Percentiles rank a stretch among this genome's conserved stretches.
Evolutionary conservation across 805 yeast species (phyloP).

Genomic region (Scheffersomyces coipomensis): DNA sequence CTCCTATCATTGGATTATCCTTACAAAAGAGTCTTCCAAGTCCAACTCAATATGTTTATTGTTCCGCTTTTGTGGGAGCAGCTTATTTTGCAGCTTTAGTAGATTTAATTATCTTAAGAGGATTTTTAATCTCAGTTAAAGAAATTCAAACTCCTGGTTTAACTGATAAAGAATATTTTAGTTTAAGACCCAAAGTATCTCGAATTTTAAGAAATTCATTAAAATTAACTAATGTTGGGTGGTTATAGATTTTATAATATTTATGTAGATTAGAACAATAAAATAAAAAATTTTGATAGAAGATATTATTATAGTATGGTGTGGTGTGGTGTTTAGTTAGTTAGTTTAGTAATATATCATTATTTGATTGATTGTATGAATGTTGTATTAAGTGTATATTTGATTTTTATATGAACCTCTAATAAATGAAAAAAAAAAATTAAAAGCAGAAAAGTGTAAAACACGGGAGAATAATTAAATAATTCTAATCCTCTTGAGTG

Average conservation of each 20-base stretch:
- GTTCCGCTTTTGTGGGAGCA: slow-evolving; percentile 54
- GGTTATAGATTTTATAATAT: too few species aligned
- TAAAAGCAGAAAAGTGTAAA: too few species aligned
- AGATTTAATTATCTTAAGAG: slow-evolving; percentile 41
- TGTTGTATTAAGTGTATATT: too few species aligned
- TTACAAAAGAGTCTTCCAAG: slow-evolving; percentile 26
- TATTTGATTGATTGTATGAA: too few species aligned
- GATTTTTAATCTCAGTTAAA: slow-evolving; percentile 38
- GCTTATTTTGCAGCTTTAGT: slow-evolving; percentile 38
- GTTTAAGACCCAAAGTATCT: neutral
- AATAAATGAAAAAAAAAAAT: too few species aligned
- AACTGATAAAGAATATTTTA: neutral
- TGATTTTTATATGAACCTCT: too few species aligned
- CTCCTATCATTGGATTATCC: slow-evolving; percentile 56
- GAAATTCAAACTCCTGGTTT: neutral
- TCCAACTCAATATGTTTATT: slow-evolving; percentile 43
- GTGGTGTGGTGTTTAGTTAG: too few species aligned
- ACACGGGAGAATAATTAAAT: too few species aligned
- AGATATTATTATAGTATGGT: too few species aligned
- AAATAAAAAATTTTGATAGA: too few species aligned
- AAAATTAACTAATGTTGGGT: neutral
- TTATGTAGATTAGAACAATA: too few species aligned
- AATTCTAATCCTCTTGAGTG: slow-evolving; percentile 7
- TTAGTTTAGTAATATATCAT: too few species aligned
- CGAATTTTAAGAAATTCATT: neutral